Evolutionary conservation across 768 basidiomycete genomes (phyloP), one percentile per base, ranked within the genome.

Genomic region (Suillus variegatus): DNA sequence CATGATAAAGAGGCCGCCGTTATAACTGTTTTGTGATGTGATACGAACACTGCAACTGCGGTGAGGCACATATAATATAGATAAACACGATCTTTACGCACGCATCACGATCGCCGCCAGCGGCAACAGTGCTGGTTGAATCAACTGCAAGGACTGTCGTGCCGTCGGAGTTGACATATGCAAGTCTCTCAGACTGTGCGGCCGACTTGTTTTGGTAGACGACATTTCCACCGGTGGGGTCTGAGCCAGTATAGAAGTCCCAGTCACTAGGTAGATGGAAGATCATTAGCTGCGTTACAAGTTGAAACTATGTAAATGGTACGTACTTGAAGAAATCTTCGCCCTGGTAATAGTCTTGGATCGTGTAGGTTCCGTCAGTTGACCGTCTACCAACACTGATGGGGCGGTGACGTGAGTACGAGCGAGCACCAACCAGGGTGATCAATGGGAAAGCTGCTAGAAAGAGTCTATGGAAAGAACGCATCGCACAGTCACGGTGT

Each of bases 201-300:
- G 85, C 76, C 1, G 75, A 71, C 69, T 78, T 73, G 41, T 69
- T 76, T 66, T 86, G 78, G 73, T 86, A 94, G 64, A 85, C 82
- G 60, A 94, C 93, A 32, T 77, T 77, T n/a, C 92, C 92, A 67
- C 86, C 77, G 0, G 92, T 93, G 3, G 92, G 92, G 74, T 94
- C 92, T 14, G 75, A 18, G 4, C 68, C 76, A 14, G 81, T 81
- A 77, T 85, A 92, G 78, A 91, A 93, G 43, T 87, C 77, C 88
- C 88, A 93, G 55, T 85, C 70, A 56, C 90, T 92, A 69, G 25
- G 69, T 25, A 63, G 64, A 20, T 35, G 25, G 18, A 54, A 54
- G 16, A 54, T 9, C 36, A 61, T 65, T 46, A 60, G 41, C 43
- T 8, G 20, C 47, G 38, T 18, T 28, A n/a, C 12, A 64, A 20